A percentile compares a stretch with the other conserved stretches of the same genome.
Evolutionary conservation across 2,329 filamentous ascomycete genomes (phyloP).

Genomic region (Pseudogymnoascus pannorum): DNA sequence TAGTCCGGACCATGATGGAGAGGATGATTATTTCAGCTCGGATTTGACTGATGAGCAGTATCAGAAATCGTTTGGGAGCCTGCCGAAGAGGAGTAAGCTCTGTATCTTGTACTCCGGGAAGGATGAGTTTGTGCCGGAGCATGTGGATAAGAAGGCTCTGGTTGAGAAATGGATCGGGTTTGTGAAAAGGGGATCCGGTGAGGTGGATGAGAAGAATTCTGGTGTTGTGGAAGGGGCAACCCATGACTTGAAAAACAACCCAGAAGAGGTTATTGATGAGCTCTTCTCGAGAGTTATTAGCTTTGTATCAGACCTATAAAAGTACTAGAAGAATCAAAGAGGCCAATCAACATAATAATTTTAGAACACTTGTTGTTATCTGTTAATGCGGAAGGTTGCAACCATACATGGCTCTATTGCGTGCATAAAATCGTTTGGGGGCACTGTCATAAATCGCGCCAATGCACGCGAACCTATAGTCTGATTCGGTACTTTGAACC

Average conservation of each 20-base stretch:
- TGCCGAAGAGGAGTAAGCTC: conserved; percentile 36
- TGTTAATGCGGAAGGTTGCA: not conserved
- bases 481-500: not conserved
- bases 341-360: not conserved
- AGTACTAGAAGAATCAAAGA: not conserved
- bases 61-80: conserved; percentile 47
- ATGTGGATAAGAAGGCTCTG: conserved; percentile 41
- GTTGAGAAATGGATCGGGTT: conserved; percentile 41
- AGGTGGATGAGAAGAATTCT: conserved; percentile 40
- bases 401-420: not conserved
- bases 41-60: conserved; percentile 49
- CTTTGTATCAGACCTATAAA: conserved; percentile 8
- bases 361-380: not conserved
- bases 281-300: not conserved
- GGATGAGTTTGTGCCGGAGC: conserved; percentile 43
- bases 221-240: conserved; percentile 42
- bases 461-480: conserved; percentile 2
- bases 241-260: conserved; percentile 39
- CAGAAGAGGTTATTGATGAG: not conserved
- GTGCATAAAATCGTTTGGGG: not conserved
- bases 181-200: conserved; percentile 36
- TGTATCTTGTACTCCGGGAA: conserved; percentile 42
- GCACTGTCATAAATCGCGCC: not conserved
- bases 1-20: conserved; percentile 45
- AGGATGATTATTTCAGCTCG: conserved; percentile 62